Evolutionary conservation across 2,329 filamentous ascomycete genomes (phyloP), one percentile per base, ranked within the genome.

Genomic region (Ceratocystis ficicola): DNA sequence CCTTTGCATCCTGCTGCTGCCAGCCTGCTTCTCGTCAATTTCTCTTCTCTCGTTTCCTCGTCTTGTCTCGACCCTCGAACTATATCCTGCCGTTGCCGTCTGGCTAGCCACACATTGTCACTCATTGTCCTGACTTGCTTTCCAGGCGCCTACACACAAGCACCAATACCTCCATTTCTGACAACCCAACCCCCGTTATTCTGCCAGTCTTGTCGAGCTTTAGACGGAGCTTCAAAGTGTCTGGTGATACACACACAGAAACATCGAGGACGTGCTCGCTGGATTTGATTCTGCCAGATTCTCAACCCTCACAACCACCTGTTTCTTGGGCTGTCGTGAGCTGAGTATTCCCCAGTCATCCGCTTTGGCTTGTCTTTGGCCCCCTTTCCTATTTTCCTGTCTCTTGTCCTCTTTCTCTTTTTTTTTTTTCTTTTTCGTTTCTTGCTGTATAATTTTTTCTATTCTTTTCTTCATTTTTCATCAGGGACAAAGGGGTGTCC

Each of bases 1-100:
- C 63, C 59, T 60, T 50, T 50, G 66, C 66, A 67, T 67, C 66
- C 66, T 67, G 66, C 66, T 67, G 66, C 63, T 64, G 63, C 63
- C 63, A 60, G 50, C 50, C 50, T 60, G 65, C 66, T 41, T 41
- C 10, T 67, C 66, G 66, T 60, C 64, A 67, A 67, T 65, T 41
- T 41, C 48, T 63, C 62, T 63, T 48, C 44, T 50, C 44, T 63
- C 44, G 61, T 63, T 48, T 63, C 61, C 46, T 65, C 63, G 66
- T 67, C 66, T 67, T 60, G 46, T 65, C 63, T 25, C 28, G 55
- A 59, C 55, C 28, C 55, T 59, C 28, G 25, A 59, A 17, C 12
- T 10, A 67, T 60, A 65, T 65, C 44, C 50, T 52, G 52, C 61
- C 65, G 32, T 62, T 44, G 63, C 57, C 44, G n/a, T 48, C 59